Base-by-base conservation (phyloP, 208 protist genomes). In the Leptomonas pyrrhocoris region DNA sequence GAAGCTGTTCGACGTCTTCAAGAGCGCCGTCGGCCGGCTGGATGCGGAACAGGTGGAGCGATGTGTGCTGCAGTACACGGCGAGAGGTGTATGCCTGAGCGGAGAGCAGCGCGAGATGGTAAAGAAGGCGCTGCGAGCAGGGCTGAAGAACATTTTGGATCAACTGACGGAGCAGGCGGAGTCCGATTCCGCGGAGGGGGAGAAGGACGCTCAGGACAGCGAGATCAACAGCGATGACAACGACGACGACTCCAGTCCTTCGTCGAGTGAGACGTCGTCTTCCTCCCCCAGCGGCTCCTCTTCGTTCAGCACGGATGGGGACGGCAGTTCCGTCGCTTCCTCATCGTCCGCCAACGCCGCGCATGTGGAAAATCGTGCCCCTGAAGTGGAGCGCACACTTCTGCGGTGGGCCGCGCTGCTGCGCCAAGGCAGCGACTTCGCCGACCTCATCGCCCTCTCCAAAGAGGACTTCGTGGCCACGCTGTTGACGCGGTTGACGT, bases 371-470 rank as follows among this genome's bases (percentile, higher is more conserved):
- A 90, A 90, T 46, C 27, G 36, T 2, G 82, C 55, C 0, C 55
- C 57, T 2, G 72, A 56, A 42, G 80, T 86, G 21, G 40, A 80
- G n/a, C 57, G 75, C 6, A 64, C 42, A 19, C 51, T 89, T 8
- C 31, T 62, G 21, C 31, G 55, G 49, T 95, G 86, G 86, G 42
- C 50, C 18, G 42, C 71, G 13, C 68, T 92, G 58, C 68, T 95
- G 40, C 34, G 38, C 1, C 40, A 43, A 21, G 81, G 60, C 21
- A 51, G 55, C 15, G 50, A 34, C 9, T 77, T 96, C 0, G 67
- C 79, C 1, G 9, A 31, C 2, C 60, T 92, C 12, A 68, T 96
- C 23, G 45, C 36, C 1, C 67, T 89, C 0, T 70, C 49, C 19
- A 48, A 60, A 6, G 66, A 71, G 12, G 67, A 76, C 56, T 27